A percentile compares a stretch with the other conserved stretches of the same genome.
These are phyloP conservation scores for Cyberlindnera meyerae DNA, from an alignment of 805 yeast genomes.

Conservation along the genomic window DNA sequence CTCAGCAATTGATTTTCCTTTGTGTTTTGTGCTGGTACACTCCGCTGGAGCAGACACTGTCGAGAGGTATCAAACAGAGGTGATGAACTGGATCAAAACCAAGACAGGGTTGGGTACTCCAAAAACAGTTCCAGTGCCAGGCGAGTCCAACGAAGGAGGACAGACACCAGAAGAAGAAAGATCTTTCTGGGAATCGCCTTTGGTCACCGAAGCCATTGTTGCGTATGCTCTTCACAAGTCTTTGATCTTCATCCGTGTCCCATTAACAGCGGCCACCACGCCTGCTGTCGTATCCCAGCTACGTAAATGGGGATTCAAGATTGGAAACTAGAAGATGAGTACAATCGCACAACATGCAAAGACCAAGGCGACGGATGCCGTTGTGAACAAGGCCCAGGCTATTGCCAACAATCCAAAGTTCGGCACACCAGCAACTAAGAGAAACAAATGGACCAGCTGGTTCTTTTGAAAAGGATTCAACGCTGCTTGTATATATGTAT, in stretches of 20 bases:
- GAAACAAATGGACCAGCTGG: conserved; percentile 56
- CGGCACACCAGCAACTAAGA: conserved; percentile 47
- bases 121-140: conserved; percentile 20
- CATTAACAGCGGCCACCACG: conserved; percentile 87
- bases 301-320: conserved; percentile 74
- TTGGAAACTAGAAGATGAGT: conserved; percentile 48
- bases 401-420: conserved; percentile 43
- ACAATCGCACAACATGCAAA: conserved; percentile 35
- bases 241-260: conserved; percentile 76
- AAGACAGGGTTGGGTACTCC: conserved; percentile 51
- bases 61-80: conserved; percentile 56
- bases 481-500: no score
- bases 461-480: conserved; percentile 50
- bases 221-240: conserved; percentile 94
- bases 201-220: conserved; percentile 79
- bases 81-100: conserved; percentile 37
- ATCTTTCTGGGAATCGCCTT: conserved; percentile 31
- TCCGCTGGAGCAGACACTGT: conserved; percentile 82
- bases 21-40: conserved; percentile 80
- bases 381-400: conserved; percentile 26
- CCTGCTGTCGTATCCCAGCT: conserved; percentile 68
- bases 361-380: conserved; percentile 27
- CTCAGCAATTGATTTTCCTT: conserved; percentile 73
- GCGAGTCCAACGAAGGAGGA: no score
- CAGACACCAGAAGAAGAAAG: conserved; percentile 9